Conservation (phyloP, 495 filamentous ascomycete species). For the Penicillium turbatum region DNA sequence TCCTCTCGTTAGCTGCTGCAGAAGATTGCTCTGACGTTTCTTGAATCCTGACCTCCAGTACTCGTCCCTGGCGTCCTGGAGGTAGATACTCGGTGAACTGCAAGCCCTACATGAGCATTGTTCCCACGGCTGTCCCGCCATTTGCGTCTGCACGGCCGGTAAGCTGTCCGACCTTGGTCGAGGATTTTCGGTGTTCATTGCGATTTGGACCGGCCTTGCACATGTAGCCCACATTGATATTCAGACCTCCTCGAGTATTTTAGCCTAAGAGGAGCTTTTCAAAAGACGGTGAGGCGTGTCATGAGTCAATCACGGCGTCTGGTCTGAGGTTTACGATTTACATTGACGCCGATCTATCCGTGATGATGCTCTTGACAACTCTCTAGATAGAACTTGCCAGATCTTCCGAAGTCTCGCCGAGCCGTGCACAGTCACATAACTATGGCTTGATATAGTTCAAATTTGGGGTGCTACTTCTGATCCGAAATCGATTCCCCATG, state of each 20-base stretch:
- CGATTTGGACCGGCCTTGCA: constrained; percentile 17
- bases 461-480: background rate
- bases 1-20: background rate
- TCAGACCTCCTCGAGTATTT: constrained; percentile 17
- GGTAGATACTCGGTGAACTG: background rate
- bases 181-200: constrained; percentile 16
- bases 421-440: background rate
- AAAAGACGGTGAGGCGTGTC: constrained; percentile 29
- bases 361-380: background rate
- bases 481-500: background rate
- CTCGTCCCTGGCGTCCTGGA: constrained; percentile 7
- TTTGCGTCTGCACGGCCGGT: constrained; percentile 28
- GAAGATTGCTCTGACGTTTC: constrained; percentile 3
- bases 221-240: constrained; percentile 29
- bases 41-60: background rate
- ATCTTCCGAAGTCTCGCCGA: background rate
- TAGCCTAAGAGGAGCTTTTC: constrained; percentile 10
- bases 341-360: background rate
- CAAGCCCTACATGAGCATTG: constrained; percentile 7
- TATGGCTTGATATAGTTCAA: background rate
- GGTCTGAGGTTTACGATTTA: too few relatives aligned
- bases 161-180: constrained; percentile 11
- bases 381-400: background rate
- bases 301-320: constrained; percentile 10
- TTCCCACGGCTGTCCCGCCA: constrained; percentile 7